phyloP scores from a whole-genome alignment of 2,329 filamentous ascomycete species.

The Claviceps citrina region DNA sequence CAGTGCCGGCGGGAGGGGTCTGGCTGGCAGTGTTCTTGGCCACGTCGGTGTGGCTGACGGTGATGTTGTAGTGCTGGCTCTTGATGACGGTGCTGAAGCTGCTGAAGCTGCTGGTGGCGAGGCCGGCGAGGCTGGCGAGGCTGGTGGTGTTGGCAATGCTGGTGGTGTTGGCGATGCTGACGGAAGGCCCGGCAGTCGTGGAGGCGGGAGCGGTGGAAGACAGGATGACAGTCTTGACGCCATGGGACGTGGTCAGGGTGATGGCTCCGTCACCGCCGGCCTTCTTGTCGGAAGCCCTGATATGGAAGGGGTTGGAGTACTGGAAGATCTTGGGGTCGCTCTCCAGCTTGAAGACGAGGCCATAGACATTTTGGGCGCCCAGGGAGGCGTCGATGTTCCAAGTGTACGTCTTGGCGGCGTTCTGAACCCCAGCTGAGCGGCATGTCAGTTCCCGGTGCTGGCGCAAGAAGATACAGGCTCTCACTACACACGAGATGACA shows the following conservation, averaged over 20 bases:
- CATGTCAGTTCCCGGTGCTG: no score
- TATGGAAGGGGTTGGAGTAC: conserved; percentile 47
- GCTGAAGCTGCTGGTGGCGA: conserved; percentile 11
- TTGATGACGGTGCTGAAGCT: conserved; percentile 6
- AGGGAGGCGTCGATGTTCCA: conserved; percentile 36
- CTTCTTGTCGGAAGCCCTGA: conserved; percentile 19
- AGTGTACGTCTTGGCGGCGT: conserved; percentile 27
- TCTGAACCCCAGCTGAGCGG: conserved; percentile 36
- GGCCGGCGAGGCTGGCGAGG: no score
- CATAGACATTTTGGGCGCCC: conserved; percentile 35
- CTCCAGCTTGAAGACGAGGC: conserved; percentile 38
- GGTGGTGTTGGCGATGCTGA: no score
- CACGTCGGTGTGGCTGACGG: conserved; percentile 8
- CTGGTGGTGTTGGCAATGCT: no score
- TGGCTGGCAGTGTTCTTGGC: conserved; percentile 10
- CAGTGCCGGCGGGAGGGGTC: conserved; percentile 5
- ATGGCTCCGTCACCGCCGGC: conserved; percentile 13
- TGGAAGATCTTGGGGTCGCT: conserved; percentile 36
- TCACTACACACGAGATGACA: no score
- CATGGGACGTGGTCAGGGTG: conserved; percentile 15
- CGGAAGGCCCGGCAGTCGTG: conserved; percentile 8
- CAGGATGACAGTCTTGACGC: conserved; percentile 17
- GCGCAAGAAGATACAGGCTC: no score
- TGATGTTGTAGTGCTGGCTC: conserved; percentile 2
- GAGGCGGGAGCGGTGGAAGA: conserved; percentile 9